Conservation (phyloP, 2,329 filamentous ascomycete species). For the Colletotrichum lupini region DNA sequence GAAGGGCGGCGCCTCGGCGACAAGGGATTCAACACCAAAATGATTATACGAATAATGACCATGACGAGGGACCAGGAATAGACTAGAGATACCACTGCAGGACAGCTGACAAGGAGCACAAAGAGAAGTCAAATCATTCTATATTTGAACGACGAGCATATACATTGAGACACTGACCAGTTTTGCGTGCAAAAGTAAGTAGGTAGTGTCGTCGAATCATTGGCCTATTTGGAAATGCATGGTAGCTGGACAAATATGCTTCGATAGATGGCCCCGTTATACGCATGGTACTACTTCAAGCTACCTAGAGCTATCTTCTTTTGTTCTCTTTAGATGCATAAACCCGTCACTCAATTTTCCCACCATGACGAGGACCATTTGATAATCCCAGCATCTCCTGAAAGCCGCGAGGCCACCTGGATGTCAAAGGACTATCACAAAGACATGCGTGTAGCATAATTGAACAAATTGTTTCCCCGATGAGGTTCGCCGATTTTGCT, state of each 20-base stretch:
- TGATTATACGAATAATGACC: constrained; percentile 12
- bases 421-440: neutral
- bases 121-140: too few relatives aligned
- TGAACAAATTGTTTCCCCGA: constrained; percentile 41
- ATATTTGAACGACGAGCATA: neutral
- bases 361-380: constrained; percentile 33
- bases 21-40: neutral
- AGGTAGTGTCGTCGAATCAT: neutral
- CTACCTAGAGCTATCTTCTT: neutral
- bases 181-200: neutral
- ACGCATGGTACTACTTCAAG: neutral
- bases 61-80: neutral
- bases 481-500: constrained; percentile 72
- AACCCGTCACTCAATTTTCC: constrained; percentile 15
- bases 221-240: neutral
- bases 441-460: constrained; percentile 6
- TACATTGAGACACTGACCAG: neutral
- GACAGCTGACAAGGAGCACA: neutral
- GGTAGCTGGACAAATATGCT: neutral
- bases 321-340: neutral
- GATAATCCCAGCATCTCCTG: neutral
- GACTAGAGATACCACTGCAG: neutral
- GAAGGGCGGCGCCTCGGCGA: constrained; percentile 44
- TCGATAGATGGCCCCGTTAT: neutral
- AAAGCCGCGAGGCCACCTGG: neutral